These are phyloP conservation scores for Pyrenula massariospora DNA, from an alignment of 495 filamentous ascomycete species.

Conservation along the genomic window DNA sequence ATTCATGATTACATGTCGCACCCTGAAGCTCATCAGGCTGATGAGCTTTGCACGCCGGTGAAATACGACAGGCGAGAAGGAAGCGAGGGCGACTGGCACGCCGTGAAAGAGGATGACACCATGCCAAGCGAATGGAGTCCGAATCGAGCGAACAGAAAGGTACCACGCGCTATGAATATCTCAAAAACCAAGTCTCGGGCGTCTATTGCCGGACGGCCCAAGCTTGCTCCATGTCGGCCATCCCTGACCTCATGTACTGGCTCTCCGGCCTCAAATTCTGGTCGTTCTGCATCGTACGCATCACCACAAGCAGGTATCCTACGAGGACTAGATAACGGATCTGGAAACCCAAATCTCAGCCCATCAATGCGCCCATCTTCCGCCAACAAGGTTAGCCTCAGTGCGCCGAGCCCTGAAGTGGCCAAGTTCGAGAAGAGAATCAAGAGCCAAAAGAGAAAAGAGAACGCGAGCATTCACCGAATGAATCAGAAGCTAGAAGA, in stretches of 20 bases:
- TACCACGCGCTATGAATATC: slow-evolving; percentile 4
- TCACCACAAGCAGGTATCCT: slow-evolving; percentile 25
- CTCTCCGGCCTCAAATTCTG: not conserved
- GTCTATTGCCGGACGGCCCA: slow-evolving; percentile 5
- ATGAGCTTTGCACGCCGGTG: not conserved
- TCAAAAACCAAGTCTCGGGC: slow-evolving; percentile 4
- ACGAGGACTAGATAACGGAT: slow-evolving; percentile 9
- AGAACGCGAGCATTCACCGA: not conserved
- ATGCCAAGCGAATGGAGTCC: slow-evolving; percentile 12
- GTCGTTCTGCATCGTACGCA: not conserved
- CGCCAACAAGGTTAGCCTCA: not conserved
- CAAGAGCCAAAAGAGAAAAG: not conserved
- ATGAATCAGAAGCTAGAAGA: slow-evolving; percentile 1
- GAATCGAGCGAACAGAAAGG: slow-evolving; percentile 5
- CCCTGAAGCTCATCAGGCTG: slow-evolving; percentile 13
- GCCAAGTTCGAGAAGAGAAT: not conserved
- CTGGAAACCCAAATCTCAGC: slow-evolving; percentile 12
- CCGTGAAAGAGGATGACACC: slow-evolving; percentile 7
- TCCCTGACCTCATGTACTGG: not conserved
- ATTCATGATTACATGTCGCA: slow-evolving; percentile 3
- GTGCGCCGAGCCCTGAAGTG: not conserved
- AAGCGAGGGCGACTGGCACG: not conserved
- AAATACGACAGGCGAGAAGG: not conserved
- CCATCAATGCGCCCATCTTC: slow-evolving; percentile 5
- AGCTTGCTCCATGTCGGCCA: slow-evolving; percentile 1